Conservation (phyloP, 768 basidiomycete genomes). For the Lentinula edodes region DNA sequence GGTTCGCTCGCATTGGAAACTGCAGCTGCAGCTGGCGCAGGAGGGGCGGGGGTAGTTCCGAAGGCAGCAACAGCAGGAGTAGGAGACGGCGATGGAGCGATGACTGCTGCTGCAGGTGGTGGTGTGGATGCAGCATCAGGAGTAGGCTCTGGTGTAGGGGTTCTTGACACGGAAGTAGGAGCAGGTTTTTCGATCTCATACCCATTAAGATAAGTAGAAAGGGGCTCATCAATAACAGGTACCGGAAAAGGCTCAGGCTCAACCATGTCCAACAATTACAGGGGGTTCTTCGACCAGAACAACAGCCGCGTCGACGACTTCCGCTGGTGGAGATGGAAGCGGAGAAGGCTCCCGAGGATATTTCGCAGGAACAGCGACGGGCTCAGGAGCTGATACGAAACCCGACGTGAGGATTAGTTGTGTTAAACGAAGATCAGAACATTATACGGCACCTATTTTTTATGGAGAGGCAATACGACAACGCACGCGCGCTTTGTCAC, state of each 20-base stretch:
- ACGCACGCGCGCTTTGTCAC: too few relatives aligned
- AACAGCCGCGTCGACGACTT: slow-evolving; percentile 15
- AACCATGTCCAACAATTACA: slow-evolving; percentile 23
- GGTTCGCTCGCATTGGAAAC: slow-evolving; percentile 82
- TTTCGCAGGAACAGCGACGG: slow-evolving; percentile 28
- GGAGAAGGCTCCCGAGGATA: slow-evolving; percentile 26
- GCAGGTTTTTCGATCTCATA: slow-evolving; percentile 14
- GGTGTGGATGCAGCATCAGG: slow-evolving; percentile 19
- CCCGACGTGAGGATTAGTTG: slow-evolving; percentile 28
- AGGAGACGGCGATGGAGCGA: slow-evolving; percentile 24
- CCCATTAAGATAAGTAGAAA: background rate
- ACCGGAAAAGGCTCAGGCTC: slow-evolving; percentile 21
- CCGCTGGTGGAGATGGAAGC: slow-evolving; percentile 18
- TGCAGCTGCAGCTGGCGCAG: slow-evolving; percentile 32
- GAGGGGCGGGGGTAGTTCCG: slow-evolving; percentile 26
- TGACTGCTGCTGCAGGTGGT: slow-evolving; percentile 22
- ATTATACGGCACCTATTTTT: too few relatives aligned
- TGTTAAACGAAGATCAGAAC: too few relatives aligned
- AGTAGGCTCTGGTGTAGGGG: slow-evolving; percentile 20
- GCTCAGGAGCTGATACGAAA: slow-evolving; percentile 23
- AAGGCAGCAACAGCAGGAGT: slow-evolving; percentile 22
- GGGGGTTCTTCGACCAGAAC: slow-evolving; percentile 15
- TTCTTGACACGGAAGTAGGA: slow-evolving; percentile 17
- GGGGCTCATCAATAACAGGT: slow-evolving; percentile 20
- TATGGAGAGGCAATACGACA: too few relatives aligned